phyloP scores from a whole-genome alignment of 2,329 filamentous ascomycete genomes.

The Diaporthe aspalathi region DNA sequence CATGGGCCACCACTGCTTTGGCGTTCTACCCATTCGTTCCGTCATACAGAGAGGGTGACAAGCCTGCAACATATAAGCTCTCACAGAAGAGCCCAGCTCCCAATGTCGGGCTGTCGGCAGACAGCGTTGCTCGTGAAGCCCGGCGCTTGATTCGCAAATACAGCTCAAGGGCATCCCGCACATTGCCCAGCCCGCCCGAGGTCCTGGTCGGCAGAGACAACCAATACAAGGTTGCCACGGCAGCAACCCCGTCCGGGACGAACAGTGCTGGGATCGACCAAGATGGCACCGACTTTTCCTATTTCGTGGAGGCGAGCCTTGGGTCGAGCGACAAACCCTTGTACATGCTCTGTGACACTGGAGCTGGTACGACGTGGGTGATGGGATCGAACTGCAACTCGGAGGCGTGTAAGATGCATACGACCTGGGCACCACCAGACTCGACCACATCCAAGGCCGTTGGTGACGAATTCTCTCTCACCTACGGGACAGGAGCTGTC shows the following conservation, averaged over 20 bases:
- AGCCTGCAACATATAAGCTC: slow-evolving; percentile 55
- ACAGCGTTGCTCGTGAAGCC: slow-evolving; percentile 53
- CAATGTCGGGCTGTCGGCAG: slow-evolving; percentile 46
- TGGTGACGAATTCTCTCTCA: slow-evolving; percentile 69
- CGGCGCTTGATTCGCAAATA: slow-evolving; percentile 56
- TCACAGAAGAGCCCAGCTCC: slow-evolving; percentile 52
- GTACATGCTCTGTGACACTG: slow-evolving; percentile 74
- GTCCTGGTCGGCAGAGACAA: slow-evolving; percentile 55
- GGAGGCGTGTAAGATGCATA: slow-evolving; percentile 75
- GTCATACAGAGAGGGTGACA: slow-evolving; percentile 34
- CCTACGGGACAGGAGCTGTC: slow-evolving; percentile 83
- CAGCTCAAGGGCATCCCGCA: slow-evolving; percentile 43
- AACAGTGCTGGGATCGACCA: slow-evolving; percentile 69
- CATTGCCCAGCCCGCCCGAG: slow-evolving; percentile 36
- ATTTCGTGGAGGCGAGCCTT: slow-evolving; percentile 69
- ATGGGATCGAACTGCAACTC: slow-evolving; percentile 78
- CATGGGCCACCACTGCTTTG: slow-evolving; percentile 58
- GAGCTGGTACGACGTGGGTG: slow-evolving; percentile 82
- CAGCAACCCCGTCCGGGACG: slow-evolving; percentile 56
- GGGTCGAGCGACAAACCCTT: slow-evolving; percentile 66
- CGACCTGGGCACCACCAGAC: slow-evolving; percentile 73
- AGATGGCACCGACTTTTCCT: slow-evolving; percentile 74
- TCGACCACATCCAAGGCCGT: slow-evolving; percentile 72
- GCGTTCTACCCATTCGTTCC: slow-evolving; percentile 63
- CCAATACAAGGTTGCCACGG: slow-evolving; percentile 59